These are phyloP conservation scores for Geoglossum cookeanum DNA, from an alignment of 2,329 filamentous ascomycete species.

Conservation along the genomic window DNA sequence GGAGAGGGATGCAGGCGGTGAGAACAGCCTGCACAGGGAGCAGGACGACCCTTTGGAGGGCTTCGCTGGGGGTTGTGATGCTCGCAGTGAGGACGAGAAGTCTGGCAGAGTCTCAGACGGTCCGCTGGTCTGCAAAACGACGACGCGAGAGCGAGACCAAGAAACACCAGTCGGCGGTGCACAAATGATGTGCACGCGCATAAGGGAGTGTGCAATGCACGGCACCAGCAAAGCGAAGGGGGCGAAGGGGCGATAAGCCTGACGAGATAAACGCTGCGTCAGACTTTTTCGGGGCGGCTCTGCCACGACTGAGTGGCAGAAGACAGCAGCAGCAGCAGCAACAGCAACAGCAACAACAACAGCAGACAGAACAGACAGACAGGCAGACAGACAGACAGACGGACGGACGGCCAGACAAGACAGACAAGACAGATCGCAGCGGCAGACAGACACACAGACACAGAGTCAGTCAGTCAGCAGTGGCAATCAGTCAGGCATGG, in stretches of 20 bases:
- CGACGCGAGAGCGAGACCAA: background rate
- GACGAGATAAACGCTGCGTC: background rate
- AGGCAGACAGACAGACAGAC: too few relatives aligned
- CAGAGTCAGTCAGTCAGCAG: too few relatives aligned
- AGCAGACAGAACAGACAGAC: too few relatives aligned
- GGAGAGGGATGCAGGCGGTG: background rate
- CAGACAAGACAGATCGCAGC: too few relatives aligned
- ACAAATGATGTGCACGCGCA: constrained; percentile 1
- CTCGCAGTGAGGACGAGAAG: background rate
- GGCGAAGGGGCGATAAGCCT: background rate
- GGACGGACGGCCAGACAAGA: too few relatives aligned
- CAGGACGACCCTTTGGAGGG: background rate
- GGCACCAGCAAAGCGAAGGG: background rate
- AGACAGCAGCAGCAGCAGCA: too few relatives aligned
- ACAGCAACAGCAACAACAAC: too few relatives aligned
- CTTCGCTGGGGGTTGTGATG: background rate
- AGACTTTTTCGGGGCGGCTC: too few relatives aligned
- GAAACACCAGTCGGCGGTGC: background rate
- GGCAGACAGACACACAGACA: too few relatives aligned
- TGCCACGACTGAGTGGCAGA: too few relatives aligned
- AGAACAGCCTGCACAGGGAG: background rate
- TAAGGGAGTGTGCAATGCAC: background rate
- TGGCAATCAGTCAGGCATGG: background rate
- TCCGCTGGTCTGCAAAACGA: background rate
- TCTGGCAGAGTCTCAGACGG: background rate